A percentile compares a stretch with the other conserved stretches of the same genome.
These are phyloP conservation scores for Pseudotsuga menziesii DNA, from an alignment of 75 land plant species.

Conservation along the genomic window DNA sequence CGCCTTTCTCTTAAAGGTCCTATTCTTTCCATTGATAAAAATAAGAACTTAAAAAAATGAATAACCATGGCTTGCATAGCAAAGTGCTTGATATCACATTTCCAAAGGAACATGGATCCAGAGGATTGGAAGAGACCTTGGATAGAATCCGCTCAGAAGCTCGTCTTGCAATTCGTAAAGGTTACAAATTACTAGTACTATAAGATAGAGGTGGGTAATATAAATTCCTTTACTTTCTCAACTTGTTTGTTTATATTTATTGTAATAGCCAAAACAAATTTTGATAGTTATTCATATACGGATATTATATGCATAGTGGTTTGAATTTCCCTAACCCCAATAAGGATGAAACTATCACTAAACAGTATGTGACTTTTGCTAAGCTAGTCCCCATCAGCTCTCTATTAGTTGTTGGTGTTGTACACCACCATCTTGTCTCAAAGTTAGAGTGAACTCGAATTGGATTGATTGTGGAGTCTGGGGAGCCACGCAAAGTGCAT, in stretches of 20 bases:
- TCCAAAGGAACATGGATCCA: conserved; percentile 53
- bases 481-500: conserved; percentile 98
- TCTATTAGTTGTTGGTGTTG: conserved; percentile 95
- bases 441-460: conserved; percentile 85
- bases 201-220: conserved; percentile 86
- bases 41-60: conserved; percentile 92
- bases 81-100: conserved; percentile 96
- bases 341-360: not conserved
- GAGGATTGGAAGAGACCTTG: conserved; percentile 86
- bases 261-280: no score
- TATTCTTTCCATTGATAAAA: conserved; percentile 74
- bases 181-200: conserved; percentile 73
- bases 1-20: conserved; percentile 90
- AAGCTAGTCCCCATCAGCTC: conserved; percentile 92
- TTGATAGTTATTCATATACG: not conserved
- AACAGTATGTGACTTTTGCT: conserved; percentile 8
- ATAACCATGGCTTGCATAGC: conserved; percentile 82
- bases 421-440: conserved; percentile 93
- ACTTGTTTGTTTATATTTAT: no score
- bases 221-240: not conserved
- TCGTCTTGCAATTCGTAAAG: conserved; percentile 71
- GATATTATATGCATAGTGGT: not conserved
- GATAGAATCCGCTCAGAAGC: conserved; percentile 95
- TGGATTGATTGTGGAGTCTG: conserved; percentile 90
- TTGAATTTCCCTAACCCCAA: not conserved